These are phyloP conservation scores for Yamadazyma ubonensis DNA, from an alignment of 805 yeast genomes.

Conservation along the genomic window DNA sequence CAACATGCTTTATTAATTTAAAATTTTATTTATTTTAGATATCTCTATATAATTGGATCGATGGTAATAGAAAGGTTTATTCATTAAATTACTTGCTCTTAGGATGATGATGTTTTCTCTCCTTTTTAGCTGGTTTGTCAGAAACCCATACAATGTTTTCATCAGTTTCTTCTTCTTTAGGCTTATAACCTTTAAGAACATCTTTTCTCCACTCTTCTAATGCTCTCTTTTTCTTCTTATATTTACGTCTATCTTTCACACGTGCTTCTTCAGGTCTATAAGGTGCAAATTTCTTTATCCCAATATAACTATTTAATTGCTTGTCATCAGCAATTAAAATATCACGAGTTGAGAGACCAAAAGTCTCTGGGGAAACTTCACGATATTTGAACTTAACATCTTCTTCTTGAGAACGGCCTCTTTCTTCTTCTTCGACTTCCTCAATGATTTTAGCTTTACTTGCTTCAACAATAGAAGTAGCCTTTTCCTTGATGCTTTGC, in stretches of 20 bases:
- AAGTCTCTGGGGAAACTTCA: constrained; percentile 93
- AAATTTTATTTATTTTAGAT: constrained; percentile 1
- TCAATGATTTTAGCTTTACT: constrained; percentile 65
- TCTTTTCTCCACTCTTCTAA: constrained; percentile 87
- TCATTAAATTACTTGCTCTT: no score
- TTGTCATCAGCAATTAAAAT: constrained; percentile 87
- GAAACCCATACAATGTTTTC: constrained; percentile 37
- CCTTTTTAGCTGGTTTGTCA: constrained; percentile 7
- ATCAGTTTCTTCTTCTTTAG: constrained; percentile 35
- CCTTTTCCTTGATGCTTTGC: constrained; percentile 59
- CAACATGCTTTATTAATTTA: constrained; percentile 2
- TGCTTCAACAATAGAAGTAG: constrained; percentile 75
- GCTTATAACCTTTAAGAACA: constrained; percentile 66
- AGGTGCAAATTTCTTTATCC: constrained; percentile 91
- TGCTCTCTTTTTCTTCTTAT: constrained; percentile 69
- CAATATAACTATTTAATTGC: constrained; percentile 78
- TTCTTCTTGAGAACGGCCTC: constrained; percentile 42
- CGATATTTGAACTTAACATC: constrained; percentile 74
- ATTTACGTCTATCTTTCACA: constrained; percentile 78
- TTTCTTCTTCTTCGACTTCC: constrained; percentile 66
- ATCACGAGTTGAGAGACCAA: constrained; percentile 82
- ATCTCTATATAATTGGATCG: constrained; percentile 4
- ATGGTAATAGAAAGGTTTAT: no score
- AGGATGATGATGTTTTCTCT: constrained; percentile 9
- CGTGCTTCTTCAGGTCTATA: constrained; percentile 74